Conservation (phyloP, 345 rosid genomes). For the Camelina sativa region DNA sequence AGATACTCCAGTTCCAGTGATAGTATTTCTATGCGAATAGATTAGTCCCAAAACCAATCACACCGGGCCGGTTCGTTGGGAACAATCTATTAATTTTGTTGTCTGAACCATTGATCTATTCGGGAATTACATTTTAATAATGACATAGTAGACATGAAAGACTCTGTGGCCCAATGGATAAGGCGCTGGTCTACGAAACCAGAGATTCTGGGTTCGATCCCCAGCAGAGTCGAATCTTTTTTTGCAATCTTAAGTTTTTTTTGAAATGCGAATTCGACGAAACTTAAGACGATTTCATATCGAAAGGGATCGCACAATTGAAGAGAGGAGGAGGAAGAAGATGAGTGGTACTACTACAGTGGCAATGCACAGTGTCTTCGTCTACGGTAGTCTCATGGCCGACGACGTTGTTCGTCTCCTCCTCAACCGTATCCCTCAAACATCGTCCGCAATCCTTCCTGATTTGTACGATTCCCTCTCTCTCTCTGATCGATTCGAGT, state of each 20-base stretch:
- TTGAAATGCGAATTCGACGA: background rate
- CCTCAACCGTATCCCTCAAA: conserved; percentile 63
- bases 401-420: conserved; percentile 85
- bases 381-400: conserved; percentile 82
- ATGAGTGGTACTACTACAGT: conserved; percentile 16
- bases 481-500: background rate
- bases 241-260: too few species aligned
- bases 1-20: too few species aligned
- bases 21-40: too few species aligned
- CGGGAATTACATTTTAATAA: too few species aligned
- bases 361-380: conserved; percentile 64
- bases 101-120: too few species aligned
- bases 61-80: too few species aligned
- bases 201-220: conserved; percentile 78
- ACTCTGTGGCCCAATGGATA: conserved; percentile 91
- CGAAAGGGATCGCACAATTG: background rate
- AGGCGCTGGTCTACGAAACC: conserved; percentile 96
- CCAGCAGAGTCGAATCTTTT: conserved; percentile 25
- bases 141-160: background rate
- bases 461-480: conserved; percentile 53
- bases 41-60: too few species aligned
- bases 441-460: conserved; percentile 66
- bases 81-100: too few species aligned
- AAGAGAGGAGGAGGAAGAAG: background rate
- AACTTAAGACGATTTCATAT: background rate